These are phyloP conservation scores for Xylaria intraflava DNA, from an alignment of 495 filamentous ascomycete species.

Conservation along the genomic window DNA sequence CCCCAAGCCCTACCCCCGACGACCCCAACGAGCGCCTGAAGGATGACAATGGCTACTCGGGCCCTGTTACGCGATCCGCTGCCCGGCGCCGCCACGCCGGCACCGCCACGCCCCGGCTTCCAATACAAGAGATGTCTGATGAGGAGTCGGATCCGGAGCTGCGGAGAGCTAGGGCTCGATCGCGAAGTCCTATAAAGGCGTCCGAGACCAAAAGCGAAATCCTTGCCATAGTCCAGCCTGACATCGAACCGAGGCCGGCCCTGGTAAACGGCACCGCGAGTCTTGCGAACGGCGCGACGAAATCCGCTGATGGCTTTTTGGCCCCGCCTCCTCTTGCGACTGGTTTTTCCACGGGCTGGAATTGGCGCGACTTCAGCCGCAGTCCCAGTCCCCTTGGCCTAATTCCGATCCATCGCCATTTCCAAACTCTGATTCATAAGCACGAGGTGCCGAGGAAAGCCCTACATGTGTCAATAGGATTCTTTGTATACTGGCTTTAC, in stretches of 20 bases:
- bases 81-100: slow-evolving; percentile 41
- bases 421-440: slow-evolving; percentile 64
- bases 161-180: slow-evolving; percentile 42
- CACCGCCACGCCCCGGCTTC: slow-evolving; percentile 25
- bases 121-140: slow-evolving; percentile 31
- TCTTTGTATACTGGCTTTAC: slow-evolving; percentile 81
- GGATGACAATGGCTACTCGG: slow-evolving; percentile 51
- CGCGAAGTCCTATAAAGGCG: slow-evolving; percentile 44
- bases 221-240: slow-evolving; percentile 34
- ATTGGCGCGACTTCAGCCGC: slow-evolving; percentile 75
- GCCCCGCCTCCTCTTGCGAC: slow-evolving; percentile 52
- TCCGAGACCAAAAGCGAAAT: slow-evolving; percentile 42
- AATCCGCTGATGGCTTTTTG: slow-evolving; percentile 59
- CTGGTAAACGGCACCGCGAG: background rate
- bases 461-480: slow-evolving; percentile 91
- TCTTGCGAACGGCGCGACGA: slow-evolving; percentile 27
- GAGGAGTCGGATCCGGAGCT: slow-evolving; percentile 38
- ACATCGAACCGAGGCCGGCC: background rate
- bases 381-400: slow-evolving; percentile 87
- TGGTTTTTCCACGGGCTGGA: slow-evolving; percentile 40
- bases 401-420: slow-evolving; percentile 84
- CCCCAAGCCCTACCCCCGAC: slow-evolving; percentile 60
- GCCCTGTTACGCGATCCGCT: slow-evolving; percentile 59
- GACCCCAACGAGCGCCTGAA: slow-evolving; percentile 39
- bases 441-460: slow-evolving; percentile 72